Evolutionary conservation across 306 rosid genomes (phyloP).

Genomic region (Benincasa hispida): DNA sequence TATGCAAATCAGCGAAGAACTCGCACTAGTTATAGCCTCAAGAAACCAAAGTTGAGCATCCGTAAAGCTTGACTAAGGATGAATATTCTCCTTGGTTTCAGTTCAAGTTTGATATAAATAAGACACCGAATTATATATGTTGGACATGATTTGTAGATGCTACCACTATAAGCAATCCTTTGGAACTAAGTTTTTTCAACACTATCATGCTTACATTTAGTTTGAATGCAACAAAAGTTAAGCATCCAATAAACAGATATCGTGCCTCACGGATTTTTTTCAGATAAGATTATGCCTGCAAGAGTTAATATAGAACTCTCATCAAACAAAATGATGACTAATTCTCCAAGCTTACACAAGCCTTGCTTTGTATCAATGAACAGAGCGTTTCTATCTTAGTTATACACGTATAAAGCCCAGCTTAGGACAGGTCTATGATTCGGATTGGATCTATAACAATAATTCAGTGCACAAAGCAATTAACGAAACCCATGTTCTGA

Average conservation of each 20-base stretch:
- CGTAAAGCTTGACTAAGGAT: background rate
- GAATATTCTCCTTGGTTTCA: background rate
- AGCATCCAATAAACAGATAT: background rate
- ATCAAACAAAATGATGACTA: background rate
- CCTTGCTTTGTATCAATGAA: background rate
- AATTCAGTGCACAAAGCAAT: background rate
- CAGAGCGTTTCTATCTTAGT: background rate
- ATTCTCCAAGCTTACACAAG: background rate
- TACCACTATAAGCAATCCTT: background rate
- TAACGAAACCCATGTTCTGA: background rate
- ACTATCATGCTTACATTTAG: background rate
- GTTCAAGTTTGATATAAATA: background rate
- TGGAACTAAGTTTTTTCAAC: background rate
- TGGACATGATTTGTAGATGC: background rate
- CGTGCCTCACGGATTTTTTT: background rate
- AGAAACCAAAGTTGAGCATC: background rate
- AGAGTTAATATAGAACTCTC: background rate
- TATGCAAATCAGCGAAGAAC: background rate
- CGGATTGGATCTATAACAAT: background rate
- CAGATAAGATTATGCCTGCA: background rate
- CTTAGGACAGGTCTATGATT: background rate
- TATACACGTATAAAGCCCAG: background rate
- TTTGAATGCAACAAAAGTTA: background rate
- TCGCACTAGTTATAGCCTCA: background rate
- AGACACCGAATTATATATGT: background rate